Base-by-base conservation (phyloP, 2,329 filamentous ascomycete species). In the Xylaria sp. region DNA sequence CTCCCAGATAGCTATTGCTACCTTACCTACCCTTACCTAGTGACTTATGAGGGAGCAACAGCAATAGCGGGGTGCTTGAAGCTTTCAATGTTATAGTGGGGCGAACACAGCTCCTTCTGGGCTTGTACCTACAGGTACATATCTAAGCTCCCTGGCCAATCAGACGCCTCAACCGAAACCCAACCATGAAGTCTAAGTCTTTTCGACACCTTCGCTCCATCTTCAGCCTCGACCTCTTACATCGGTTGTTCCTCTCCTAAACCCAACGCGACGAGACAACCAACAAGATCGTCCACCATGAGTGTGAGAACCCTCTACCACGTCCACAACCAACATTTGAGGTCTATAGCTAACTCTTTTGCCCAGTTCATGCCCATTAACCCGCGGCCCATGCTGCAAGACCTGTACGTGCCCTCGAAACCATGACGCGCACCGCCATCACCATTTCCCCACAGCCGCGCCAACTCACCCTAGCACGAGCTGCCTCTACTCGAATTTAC, bases 381-480 rank as follows among this genome's bases (percentile, higher is more conserved):
- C 85, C 95, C 95, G 75, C 92, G 94, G 78, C 95, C 95, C 43
- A 93, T 97, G 85, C 90, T 99, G 76, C 93, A 97, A 82, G 89
- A 89, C 75, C 88, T 97, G 88, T 92, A 87, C 72, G 88, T 43
- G n/a, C n/a, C n/a, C n/a, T n/a, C n/a, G n/a, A n/a, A n/a, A n/a
- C n/a, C n/a, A n/a, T n/a, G n/a, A n/a, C n/a, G n/a, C 29, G 11
- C 29, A 6, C 29, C 29, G 6, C 29, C 44, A 37, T 31, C 29
- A 41, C 35, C 29, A 41, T 43, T 40, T 59, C 43, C 62, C 53
- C 49, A 48, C 31, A 33, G 11, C 6, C 47, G 33, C 17, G 15
- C 43, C 46, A 21, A 25, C 25, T n/a, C 41, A 15, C 21, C 41
- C 21, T 11, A 11, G 29, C 3, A 9, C 9, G 7, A 23, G 9